Base-by-base conservation (phyloP, 495 filamentous ascomycete genomes). In the Thozetella sp. region DNA sequence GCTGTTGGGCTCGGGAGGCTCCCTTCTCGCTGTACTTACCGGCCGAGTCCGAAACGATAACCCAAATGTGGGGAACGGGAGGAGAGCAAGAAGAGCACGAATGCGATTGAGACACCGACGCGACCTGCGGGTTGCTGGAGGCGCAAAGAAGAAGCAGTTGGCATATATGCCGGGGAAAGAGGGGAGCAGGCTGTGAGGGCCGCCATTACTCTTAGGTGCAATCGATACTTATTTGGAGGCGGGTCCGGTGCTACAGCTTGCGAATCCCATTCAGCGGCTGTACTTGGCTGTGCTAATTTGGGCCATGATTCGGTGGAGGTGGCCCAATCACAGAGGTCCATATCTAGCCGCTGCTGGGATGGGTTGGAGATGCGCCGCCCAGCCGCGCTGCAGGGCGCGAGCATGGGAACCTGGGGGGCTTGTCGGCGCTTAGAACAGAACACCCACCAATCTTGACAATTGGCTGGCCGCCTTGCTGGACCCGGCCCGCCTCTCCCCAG, bases 221-320 rank as follows among this genome's bases (percentile, higher is more conserved):
- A n/a, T n/a, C n/a, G 10, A 48, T 48, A 20, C 43, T n/a, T 20
- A 48, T 3, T 48, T 11, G n/a, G 4, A 4, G n/a, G 43, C 43
- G n/a, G 43, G 43, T n/a, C 43, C n/a, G 43, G n/a, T 48, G 11
- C 43, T 48, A n/a, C 20, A 48, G 12, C n/a, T 20, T 19, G 43
- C 43, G 43, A 48, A 48, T 48, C 43, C 43, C 9, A 48, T 48
- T 48, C 43, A 10, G n/a, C 43, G 43, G 43, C 43, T 48, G 43
- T n/a, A 48, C 11, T 15, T 48, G 43, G 43, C 43, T 48, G 43
- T 48, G 9, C 43, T 48, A 48, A 48, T 48, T 48, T 48, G 43
- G n/a, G 43, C 43, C n/a, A 20, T 48, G 9, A 20, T 48, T 48
- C 43, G 43, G 20, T 10, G 43, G n/a, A 3, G 10, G 20, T 10